Evolutionary conservation across 2,329 filamentous ascomycete genomes (phyloP).

Genomic region (Fonsecaea nubica): DNA sequence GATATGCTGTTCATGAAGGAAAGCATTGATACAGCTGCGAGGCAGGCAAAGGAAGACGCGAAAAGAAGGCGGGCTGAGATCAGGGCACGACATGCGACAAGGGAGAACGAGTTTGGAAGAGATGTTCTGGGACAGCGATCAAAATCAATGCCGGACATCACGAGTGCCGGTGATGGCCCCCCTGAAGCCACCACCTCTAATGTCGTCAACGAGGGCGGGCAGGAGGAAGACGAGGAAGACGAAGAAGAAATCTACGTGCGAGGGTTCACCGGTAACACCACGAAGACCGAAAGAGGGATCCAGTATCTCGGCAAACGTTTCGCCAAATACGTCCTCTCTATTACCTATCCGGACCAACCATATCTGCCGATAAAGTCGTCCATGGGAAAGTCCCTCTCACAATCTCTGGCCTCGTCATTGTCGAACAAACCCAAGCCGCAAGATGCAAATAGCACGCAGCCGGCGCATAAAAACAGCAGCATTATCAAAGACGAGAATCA

Average conservation of each 20-base stretch:
- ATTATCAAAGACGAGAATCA: constrained; percentile 58
- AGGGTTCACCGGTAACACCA: constrained; percentile 62
- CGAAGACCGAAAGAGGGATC: constrained; percentile 89
- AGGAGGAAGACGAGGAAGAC: constrained; percentile 58
- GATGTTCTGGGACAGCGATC: constrained; percentile 32
- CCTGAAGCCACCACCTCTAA: constrained; percentile 57
- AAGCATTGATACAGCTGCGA: constrained; percentile 85
- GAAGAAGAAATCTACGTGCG: constrained; percentile 62
- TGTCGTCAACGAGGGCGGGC: constrained; percentile 38
- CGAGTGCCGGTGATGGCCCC: constrained; percentile 36
- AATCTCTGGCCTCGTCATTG: constrained; percentile 55
- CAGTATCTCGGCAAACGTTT: constrained; percentile 96
- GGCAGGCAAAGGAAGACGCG: constrained; percentile 73
- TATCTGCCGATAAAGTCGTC: constrained; percentile 72
- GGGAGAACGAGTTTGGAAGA: constrained; percentile 35
- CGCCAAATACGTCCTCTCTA: constrained; percentile 84
- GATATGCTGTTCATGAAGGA: constrained; percentile 98
- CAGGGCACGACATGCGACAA: constrained; percentile 52
- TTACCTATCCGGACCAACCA: constrained; percentile 94
- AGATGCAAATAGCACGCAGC: constrained; percentile 37
- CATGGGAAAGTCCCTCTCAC: constrained; percentile 56
- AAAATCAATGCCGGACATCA: constrained; percentile 36
- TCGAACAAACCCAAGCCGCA: constrained; percentile 13
- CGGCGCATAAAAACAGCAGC: constrained; percentile 67
- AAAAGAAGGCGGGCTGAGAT: constrained; percentile 63